These are phyloP conservation scores for Salvia splendens DNA, from an alignment of 257 asterid species.

Conservation along the genomic window DNA sequence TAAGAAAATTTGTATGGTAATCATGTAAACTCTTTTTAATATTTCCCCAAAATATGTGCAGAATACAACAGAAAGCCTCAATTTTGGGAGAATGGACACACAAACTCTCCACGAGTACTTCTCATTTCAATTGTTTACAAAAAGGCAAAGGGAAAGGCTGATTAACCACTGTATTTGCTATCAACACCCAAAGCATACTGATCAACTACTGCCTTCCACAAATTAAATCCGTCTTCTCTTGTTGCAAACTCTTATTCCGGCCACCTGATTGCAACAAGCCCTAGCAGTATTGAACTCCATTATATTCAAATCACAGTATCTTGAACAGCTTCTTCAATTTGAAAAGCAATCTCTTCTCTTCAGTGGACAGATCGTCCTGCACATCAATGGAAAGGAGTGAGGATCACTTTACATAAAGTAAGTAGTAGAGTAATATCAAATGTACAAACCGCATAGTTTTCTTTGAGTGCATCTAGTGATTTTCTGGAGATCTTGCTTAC, in stretches of 20 bases:
- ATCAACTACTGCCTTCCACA: slow-evolving; percentile 8
- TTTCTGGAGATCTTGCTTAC: slow-evolving; percentile 87
- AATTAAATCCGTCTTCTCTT: slow-evolving; percentile 1
- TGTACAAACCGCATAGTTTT: slow-evolving; percentile 70
- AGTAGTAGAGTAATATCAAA: neutral
- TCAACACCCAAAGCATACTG: slow-evolving; percentile 19
- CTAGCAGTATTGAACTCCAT: neutral
- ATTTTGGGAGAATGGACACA: slow-evolving; percentile 31
- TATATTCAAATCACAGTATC: slow-evolving; percentile 51
- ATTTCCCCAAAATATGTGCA: slow-evolving; percentile 19
- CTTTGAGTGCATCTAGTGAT: slow-evolving; percentile 87
- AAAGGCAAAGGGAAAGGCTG: neutral
- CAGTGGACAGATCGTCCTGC: slow-evolving; percentile 76
- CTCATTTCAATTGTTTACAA: slow-evolving; percentile 25
- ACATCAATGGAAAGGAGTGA: slow-evolving; percentile 19
- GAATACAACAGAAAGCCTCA: slow-evolving; percentile 16
- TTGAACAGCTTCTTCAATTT: slow-evolving; percentile 74
- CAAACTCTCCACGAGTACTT: slow-evolving; percentile 24
- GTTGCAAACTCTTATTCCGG: slow-evolving; percentile 25
- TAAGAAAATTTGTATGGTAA: neutral
- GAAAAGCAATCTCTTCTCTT: slow-evolving; percentile 71
- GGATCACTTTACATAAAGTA: neutral
- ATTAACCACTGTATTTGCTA: slow-evolving; percentile 17
- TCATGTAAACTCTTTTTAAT: neutral
- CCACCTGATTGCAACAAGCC: slow-evolving; percentile 22